Base-by-base conservation (phyloP, 2,329 filamentous ascomycete species). In the Xylaria sp. region DNA sequence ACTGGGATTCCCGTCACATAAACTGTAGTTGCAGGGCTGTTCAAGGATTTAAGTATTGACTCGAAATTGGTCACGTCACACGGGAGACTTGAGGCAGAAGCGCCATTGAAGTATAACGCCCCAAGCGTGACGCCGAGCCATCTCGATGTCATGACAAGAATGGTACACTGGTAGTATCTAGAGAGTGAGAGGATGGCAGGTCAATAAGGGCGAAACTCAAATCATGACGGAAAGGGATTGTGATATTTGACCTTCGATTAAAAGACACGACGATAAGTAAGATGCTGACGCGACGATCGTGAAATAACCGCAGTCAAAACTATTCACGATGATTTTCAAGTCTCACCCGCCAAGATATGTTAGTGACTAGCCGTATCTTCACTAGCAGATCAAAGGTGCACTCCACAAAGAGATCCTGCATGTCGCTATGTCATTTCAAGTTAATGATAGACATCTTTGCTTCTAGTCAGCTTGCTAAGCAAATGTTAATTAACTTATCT, bases 1-100 rank as follows among this genome's bases (percentile, higher is more conserved):
- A 28, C 42, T 17, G 42, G 7, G 23, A 64, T 64, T n/a, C 6
- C 40, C 5, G 42, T 33, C 10, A 20, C 61, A 23, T 64, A 64
- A 6, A 64, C 42, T 11, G 40, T 40, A 42, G 53, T 40, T 44
- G 13, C 23, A 15, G 17, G 6, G 11, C n/a, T 49, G 0, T 33
- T 23, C 42, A 64, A 31, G 2, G 13, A 10, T 13, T 33, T 23
- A 17, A 64, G 38, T 20, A 42, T 9, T n/a, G 61, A n/a, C 31
- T 64, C 17, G 26, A 64, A 64, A 42, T 42, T 17, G 48, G 9
- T 20, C 3, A 42, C 44, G 4, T 15, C 23, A 46, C 61, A 64
- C 6, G 13, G 20, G 26, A 31, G 6, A 20, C 53, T 13, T 20
- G 42, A 64, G 20, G 42, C 51, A 64, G 5, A 49, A 6, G 53